Conservation (phyloP, 805 yeast genomes). For the Saccharomycopsis olivae region DNA sequence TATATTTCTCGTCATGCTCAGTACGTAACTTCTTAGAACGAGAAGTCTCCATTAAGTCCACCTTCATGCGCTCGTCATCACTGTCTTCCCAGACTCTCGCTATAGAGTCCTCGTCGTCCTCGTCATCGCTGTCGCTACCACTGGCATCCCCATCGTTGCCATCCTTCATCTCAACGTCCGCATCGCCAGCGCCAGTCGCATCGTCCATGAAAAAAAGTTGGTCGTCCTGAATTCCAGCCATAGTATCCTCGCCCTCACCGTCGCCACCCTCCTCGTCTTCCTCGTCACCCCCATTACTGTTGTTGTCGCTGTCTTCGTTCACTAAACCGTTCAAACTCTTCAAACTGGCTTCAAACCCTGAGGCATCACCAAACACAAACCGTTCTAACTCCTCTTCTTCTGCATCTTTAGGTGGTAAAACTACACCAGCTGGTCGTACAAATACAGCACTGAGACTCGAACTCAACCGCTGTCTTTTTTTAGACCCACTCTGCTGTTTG, state of each 20-base stretch:
- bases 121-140: constrained; percentile 26
- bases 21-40: constrained; percentile 63
- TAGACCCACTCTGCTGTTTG: no score
- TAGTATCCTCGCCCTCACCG: constrained; percentile 25
- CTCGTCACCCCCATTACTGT: constrained; percentile 36
- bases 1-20: constrained; percentile 38
- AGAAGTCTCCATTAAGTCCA: constrained; percentile 51
- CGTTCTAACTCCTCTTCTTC: constrained; percentile 76
- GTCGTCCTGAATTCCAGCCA: constrained; percentile 32
- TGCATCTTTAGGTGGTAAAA: constrained; percentile 62
- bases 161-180: constrained; percentile 23
- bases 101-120: constrained; percentile 26
- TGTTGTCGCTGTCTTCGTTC: constrained; percentile 27
- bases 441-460: no score
- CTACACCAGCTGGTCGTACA: constrained; percentile 15
- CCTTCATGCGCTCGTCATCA: constrained; percentile 68
- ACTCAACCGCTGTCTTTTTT: no score
- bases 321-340: constrained; percentile 43
- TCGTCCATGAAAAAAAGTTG: constrained; percentile 48
- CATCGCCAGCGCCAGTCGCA: constrained; percentile 31
- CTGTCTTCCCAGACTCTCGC: constrained; percentile 84
- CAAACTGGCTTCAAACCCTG: constrained; percentile 58
- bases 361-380: constrained; percentile 81
- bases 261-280: constrained; percentile 25
- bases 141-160: constrained; percentile 26